Evolutionary conservation across 495 filamentous ascomycete genomes (phyloP), one percentile per base, ranked within the genome.

Genomic region (Xylaria scruposa): DNA sequence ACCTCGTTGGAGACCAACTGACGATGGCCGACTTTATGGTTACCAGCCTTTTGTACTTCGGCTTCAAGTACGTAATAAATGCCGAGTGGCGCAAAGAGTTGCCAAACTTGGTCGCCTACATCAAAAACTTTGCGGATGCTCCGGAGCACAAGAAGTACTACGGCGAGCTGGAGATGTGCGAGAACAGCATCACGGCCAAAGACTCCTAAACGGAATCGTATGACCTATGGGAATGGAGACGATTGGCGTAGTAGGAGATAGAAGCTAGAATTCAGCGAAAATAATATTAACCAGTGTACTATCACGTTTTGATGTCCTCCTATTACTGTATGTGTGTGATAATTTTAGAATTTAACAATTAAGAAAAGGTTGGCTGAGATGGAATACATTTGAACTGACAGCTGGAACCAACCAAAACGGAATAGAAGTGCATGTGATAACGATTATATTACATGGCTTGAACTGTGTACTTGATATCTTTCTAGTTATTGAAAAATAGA

Each of bases 11-110:
- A 0, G 86, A 86, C 47, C 76, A 84, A 76, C 46, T 88, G 53
- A 89, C 84, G 59, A 64, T 90, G 72, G 89, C 87, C 33, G 88
- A 90, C 79, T 77, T 89, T 47, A 85, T 82, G 64, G 74, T 89
- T 3, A 83, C 79, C 3, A 72, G 81, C 12, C 33, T 78, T 0
- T 63, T 90, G 66, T 67, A 75, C 19, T 81, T 82, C 77, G 81
- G 76, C 5, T 78, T 85, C 67, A 77, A 80, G 38, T 77, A 83
- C 70, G 56, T 83, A 9, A 76, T 89, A 42, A 87, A 89, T 78
- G 77, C 72, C 2, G 87, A 89, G 79, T 83, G 85, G 81, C 79
- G 86, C 56, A 77, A 79, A 68, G 79, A 78, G 67, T 80, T 80
- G 65, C 87, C 88, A 12, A 76, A 73, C 31, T 70, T 82, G 1